Percentiles rank a stretch among this genome's conserved stretches.
These are phyloP conservation scores for Ilex aquifolium DNA, from an alignment of 257 asterid species.

Conservation along the genomic window DNA sequence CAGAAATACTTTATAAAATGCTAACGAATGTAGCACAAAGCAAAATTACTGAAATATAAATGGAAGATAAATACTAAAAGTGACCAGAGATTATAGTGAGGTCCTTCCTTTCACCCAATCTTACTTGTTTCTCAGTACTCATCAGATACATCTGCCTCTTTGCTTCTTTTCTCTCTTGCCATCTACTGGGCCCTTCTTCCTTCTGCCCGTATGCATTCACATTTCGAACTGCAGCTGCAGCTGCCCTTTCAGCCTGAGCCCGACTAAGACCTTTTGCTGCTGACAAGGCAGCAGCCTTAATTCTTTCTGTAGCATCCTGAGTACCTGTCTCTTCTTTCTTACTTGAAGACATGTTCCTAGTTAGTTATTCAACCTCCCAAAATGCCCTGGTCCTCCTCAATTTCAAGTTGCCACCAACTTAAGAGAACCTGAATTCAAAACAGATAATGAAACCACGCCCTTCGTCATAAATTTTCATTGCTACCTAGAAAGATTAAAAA, in stretches of 20 bases:
- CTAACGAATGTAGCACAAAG: too few relatives aligned
- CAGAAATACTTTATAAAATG: too few relatives aligned
- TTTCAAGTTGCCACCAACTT: too few relatives aligned
- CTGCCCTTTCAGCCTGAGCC: constrained; percentile 98
- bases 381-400: too few relatives aligned
- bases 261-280: constrained; percentile 98
- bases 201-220: constrained; percentile 98
- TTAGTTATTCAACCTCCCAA: too few relatives aligned
- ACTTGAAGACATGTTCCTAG: constrained; percentile 37
- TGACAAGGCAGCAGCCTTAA: constrained; percentile 77
- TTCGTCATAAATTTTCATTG: too few relatives aligned
- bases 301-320: constrained; percentile 75
- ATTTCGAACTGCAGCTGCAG: constrained; percentile 85
- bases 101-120: constrained; percentile 85
- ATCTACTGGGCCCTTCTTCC: constrained; percentile 98
- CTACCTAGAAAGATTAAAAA: too few relatives aligned
- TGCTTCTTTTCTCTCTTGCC: constrained; percentile 99
- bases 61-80: too few relatives aligned
- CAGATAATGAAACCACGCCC: too few relatives aligned
- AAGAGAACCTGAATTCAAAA: too few relatives aligned
- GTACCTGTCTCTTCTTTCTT: constrained; percentile 64
- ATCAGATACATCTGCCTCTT: constrained; percentile 92
- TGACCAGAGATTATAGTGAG: too few relatives aligned
- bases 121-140: constrained; percentile 94
- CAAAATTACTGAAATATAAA: too few relatives aligned